These are phyloP conservation scores for Terfezia boudieri DNA, from an alignment of 495 filamentous ascomycete genomes.

Conservation along the genomic window DNA sequence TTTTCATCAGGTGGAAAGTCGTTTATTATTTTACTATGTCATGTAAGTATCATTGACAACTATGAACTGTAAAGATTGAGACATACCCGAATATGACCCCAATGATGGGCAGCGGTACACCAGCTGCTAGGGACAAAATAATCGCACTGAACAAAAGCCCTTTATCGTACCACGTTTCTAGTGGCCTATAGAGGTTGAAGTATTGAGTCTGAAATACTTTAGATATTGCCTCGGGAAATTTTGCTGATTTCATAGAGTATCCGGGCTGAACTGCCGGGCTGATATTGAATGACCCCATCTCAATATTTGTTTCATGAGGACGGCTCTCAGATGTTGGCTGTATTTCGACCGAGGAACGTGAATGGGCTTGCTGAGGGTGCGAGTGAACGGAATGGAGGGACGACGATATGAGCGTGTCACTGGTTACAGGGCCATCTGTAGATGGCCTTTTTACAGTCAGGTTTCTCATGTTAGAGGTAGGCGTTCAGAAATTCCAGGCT, in stretches of 20 bases:
- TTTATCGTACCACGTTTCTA: slow-evolving; percentile 8
- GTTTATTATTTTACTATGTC: slow-evolving; percentile 19
- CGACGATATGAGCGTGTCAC: no score
- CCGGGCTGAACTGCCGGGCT: not conserved
- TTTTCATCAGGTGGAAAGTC: slow-evolving; percentile 22
- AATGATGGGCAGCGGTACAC: slow-evolving; percentile 23
- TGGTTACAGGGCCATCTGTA: no score
- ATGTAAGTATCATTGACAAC: not conserved
- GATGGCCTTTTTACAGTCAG: no score
- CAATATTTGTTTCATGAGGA: not conserved
- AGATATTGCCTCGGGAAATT: not conserved
- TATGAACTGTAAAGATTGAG: not conserved
- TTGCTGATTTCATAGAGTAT: not conserved
- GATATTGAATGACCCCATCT: not conserved
- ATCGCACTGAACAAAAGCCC: slow-evolving; percentile 14
- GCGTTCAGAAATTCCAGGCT: no score
- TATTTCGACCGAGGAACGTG: no score
- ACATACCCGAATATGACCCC: slow-evolving; percentile 23
- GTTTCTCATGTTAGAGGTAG: no score
- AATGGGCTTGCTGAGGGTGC: no score
- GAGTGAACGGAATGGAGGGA: no score
- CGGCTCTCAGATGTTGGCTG: not conserved
- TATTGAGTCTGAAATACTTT: slow-evolving; percentile 19
- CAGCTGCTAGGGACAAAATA: slow-evolving; percentile 21
- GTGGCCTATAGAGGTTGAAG: slow-evolving; percentile 19